Evolutionary conservation across 257 asterid species (phyloP), one percentile per base, ranked within the genome.

Genomic region (Verbascum thapsus): DNA sequence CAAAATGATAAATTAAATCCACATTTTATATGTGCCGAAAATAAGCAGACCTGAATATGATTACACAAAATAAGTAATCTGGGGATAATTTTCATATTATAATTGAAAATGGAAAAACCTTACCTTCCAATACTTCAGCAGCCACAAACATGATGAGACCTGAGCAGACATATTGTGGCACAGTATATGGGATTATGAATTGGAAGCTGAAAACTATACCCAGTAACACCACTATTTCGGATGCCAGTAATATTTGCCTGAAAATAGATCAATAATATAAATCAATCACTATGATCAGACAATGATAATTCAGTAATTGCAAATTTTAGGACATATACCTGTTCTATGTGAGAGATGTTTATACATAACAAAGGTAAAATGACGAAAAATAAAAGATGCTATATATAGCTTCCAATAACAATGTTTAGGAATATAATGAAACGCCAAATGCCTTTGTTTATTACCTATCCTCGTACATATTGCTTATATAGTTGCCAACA

Each of bases 381-480:
- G 32, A 26, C 3, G 32, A 26, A 26, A 26, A 26, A 26, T 2
- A 26, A 26, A 26, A 26, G 32, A 26, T 1, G 32, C 32, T 26
- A 1, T 26, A 26, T 26, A 26, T 26, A 26, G 32, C 32, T 5
- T 26, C 32, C 32, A 26, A 1, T 5, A 26, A 26, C 32, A 26
- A 26, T 16, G 53, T 26, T 48, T 7, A 18, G 64, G 44, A 50
- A 67, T 15, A 59, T 62, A 10, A 53, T 60, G 64, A 17, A 26
- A 26, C 2, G 32, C 5, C 32, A 17, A 16, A 26, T 51, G 35
- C 51, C 56, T 20, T n/a, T 61, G n/a, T 15, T 9, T 35, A 16
- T 70, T 81, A 94, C 99, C 99, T 89, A 86, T 94, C 99, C 76
- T 94, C 84, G 6, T 77, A 94, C 97, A 94, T 85, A 77, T 90